Base-by-base conservation (phyloP, 441 rosid species). In the Gossypium schwendimanii region DNA sequence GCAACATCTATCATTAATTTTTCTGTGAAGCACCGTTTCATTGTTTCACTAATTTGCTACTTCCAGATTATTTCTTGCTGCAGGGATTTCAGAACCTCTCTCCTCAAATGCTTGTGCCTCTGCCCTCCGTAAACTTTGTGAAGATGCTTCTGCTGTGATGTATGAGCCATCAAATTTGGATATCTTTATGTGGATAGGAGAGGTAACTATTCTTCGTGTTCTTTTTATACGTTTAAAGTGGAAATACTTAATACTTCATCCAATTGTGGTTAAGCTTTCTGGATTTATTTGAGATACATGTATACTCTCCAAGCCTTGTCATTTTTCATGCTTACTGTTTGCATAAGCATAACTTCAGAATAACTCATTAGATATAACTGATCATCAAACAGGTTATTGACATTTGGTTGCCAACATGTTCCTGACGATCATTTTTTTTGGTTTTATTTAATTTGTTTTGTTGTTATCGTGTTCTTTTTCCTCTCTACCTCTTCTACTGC, bases 1-100 rank as follows among this genome's bases (percentile, higher is more conserved):
- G 63, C 61, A 61, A 69, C 33, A 61, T 53, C 28, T 61, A 23
- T 45, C 24, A 66, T 53, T 58, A 15, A 26, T 64, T 18, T 69
- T 9, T 57, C 60, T 62, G 33, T 64, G 7, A 49, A 41, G 70
- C 62, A 69, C 11, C 14, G 11, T 72, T 73, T 72, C 71, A 53
- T 67, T 73, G 76, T 74, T 77, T 75, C 73, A 54, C 88, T 82
- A 73, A 84, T 76, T 83, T 81, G 79, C 81, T 82, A 47, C 78
- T 88, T 86, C 82, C 97, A 94, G 99, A 79, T 88, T 91, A 79
- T 94, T 94, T 87, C 96, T 92, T 70, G 99, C 96, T 50, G 86
- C 96, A 75, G 99, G 99, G 72, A 88, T 94, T 73, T 86, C 95
- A 63, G 87, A 88, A 78, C 88, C 93, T 70, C 85, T 83, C 66